Base-by-base conservation (phyloP, 306 rosid species). In the Betula pendula region DNA sequence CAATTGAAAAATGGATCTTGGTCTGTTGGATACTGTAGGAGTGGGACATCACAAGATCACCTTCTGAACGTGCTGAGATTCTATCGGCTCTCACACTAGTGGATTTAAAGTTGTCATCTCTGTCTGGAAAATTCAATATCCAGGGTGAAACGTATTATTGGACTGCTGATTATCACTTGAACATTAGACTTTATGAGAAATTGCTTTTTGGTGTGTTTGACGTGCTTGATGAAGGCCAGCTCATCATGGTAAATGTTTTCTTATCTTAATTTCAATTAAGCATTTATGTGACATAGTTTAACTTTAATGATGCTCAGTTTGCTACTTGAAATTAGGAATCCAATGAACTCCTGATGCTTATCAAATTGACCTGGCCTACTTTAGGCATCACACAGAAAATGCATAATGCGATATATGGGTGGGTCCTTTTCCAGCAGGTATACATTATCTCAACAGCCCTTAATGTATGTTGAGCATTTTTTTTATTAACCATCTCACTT, bases 351-450 rank as follows among this genome's bases (percentile, higher is more conserved):
- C 77, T 83, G 79, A 63, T 8, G 77, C 86, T 78, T 45, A 51
- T 81, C 71, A 83, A 85, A 62, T 81, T 83, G 82, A 79, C 91
- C 55, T 88, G 91, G 91, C 52, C 81, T 55, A 70, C 77, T 78
- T 79, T 88, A 44, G 89, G 89, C 81, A 83, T 85, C 75, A 85
- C 87, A 55, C 86, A 79, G 75, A 84, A 74, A 79, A 74, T 85
- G 68, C 91, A 88, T 70, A 74, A 85, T 70, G 82, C 70, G 51
- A 12, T 88, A 45, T 76, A 78, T 81, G 87, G 78, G 79, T 88
- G 89, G 87, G 84, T 88, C n/a, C 84, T 88, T 81, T 88, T 88
- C 75, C 85, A 79, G 71, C 91, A 88, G 91, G 89, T 88, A 81
- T 13, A 42, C 47, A 43, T 50, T 20, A 31, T 72, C 40, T 51